These are phyloP conservation scores for Hymenoscyphus albidus DNA, from an alignment of 2,329 filamentous ascomycete genomes.

Conservation along the genomic window DNA sequence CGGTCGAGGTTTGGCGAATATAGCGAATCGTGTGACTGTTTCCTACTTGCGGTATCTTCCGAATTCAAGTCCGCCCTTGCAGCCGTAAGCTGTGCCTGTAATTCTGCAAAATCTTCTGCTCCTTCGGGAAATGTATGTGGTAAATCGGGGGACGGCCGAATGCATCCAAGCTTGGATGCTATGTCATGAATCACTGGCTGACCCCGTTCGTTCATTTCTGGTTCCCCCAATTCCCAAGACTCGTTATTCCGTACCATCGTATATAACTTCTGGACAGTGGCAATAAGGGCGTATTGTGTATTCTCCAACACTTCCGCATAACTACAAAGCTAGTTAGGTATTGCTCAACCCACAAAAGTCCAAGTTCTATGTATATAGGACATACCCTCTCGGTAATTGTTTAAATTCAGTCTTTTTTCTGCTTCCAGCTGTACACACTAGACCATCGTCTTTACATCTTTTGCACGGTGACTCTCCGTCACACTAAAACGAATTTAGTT, in stretches of 20 bases:
- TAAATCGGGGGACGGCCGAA: slow-evolving; percentile 57
- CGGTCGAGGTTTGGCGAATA: slow-evolving; percentile 24
- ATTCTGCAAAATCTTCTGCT: slow-evolving; percentile 52
- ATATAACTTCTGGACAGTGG: slow-evolving; percentile 63
- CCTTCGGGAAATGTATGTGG: slow-evolving; percentile 59
- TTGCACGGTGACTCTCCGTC: slow-evolving; percentile 65
- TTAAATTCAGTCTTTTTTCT: slow-evolving; percentile 68
- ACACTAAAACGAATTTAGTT: slow-evolving; percentile 43
- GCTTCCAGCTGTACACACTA: slow-evolving; percentile 60
- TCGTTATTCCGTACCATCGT: slow-evolving; percentile 57
- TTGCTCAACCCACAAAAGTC: neutral
- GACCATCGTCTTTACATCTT: slow-evolving; percentile 61
- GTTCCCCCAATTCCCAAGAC: slow-evolving; percentile 59
- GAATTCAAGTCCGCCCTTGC: slow-evolving; percentile 21
- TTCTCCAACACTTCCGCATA: slow-evolving; percentile 64
- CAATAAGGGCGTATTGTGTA: slow-evolving; percentile 60
- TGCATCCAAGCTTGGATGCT: slow-evolving; percentile 60
- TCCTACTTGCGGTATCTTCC: slow-evolving; percentile 23
- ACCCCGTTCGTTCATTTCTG: slow-evolving; percentile 59
- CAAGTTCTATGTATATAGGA: slow-evolving; percentile 6
- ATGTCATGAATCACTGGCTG: slow-evolving; percentile 64
- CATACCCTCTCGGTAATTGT: slow-evolving; percentile 59
- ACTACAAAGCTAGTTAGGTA: slow-evolving; percentile 36
- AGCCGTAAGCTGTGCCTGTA: slow-evolving; percentile 51
- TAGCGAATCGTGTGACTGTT: slow-evolving; percentile 21